phyloP scores from a whole-genome alignment of 202 grass and related monocot genomes.

The Brachypodium distachyon region DNA sequence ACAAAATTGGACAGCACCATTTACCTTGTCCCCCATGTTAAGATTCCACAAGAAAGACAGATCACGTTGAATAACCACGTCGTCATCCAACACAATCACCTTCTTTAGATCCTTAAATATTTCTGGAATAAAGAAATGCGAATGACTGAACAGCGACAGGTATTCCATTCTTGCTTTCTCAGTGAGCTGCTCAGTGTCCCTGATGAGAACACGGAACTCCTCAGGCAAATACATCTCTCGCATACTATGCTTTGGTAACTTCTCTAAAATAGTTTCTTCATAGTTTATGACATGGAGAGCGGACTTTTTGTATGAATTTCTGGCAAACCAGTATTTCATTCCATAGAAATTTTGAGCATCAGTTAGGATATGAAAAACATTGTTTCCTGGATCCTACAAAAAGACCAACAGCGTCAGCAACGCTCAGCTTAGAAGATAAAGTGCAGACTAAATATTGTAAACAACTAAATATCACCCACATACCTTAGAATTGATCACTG shows the following conservation, averaged over 20 bases:
- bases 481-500: conserved; percentile 74
- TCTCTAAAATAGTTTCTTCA: conserved; percentile 39
- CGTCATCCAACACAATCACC: conserved; percentile 79
- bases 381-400: conserved; percentile 53
- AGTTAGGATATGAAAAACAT: conserved; percentile 83
- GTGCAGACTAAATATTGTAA: background rate
- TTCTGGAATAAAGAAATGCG: conserved; percentile 83
- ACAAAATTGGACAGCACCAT: conserved; percentile 69
- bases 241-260: conserved; percentile 24
- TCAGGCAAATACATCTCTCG: conserved; percentile 54
- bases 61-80: conserved; percentile 82
- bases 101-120: conserved; percentile 84
- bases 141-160: conserved; percentile 76
- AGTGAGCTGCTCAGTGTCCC: conserved; percentile 36
- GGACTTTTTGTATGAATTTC: conserved; percentile 56
- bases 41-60: conserved; percentile 75
- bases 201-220: conserved; percentile 84
- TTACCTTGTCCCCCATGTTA: conserved; percentile 82
- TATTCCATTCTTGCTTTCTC: conserved; percentile 63
- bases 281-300: conserved; percentile 62
- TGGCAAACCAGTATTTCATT: conserved; percentile 81
- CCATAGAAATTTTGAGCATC: conserved; percentile 71
- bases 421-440: conserved; percentile 4
- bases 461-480: conserved; percentile 21
- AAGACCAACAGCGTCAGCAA: background rate